Evolutionary conservation across 805 yeast genomes (phyloP).

Genomic region (Ogataea allantospora): DNA sequence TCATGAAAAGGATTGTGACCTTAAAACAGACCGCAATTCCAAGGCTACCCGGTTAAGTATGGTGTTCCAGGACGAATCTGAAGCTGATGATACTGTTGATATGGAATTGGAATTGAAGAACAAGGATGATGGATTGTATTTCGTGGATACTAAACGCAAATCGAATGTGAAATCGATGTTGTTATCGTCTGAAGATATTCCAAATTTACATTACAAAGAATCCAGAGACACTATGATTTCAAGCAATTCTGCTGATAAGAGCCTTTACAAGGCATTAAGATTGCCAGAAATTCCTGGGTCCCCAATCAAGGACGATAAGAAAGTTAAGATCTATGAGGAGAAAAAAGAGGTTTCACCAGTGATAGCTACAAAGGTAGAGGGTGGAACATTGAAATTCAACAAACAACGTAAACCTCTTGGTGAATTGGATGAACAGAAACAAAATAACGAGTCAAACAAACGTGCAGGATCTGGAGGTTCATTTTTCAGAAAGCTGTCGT

Average conservation of each 20-base stretch:
- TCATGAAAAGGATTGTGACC: slow-evolving; percentile 27
- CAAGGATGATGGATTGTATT: slow-evolving; percentile 27
- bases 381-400: slow-evolving; percentile 16
- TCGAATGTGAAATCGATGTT: slow-evolving; percentile 30
- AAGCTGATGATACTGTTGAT: slow-evolving; percentile 25
- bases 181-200: slow-evolving; percentile 18
- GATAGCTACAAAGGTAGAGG: slow-evolving; percentile 13
- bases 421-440: slow-evolving; percentile 18
- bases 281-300: slow-evolving; percentile 47
- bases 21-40: slow-evolving; percentile 17
- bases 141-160: slow-evolving; percentile 35
- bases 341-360: slow-evolving; percentile 3
- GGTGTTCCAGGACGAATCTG: slow-evolving; percentile 26
- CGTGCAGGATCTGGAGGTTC: slow-evolving; percentile 22
- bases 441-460: slow-evolving; percentile 16
- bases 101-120: slow-evolving; percentile 19
- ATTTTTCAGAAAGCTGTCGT: slow-evolving; percentile 49
- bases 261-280: slow-evolving; percentile 45
- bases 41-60: slow-evolving; percentile 30
- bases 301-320: slow-evolving; percentile 32
- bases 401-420: slow-evolving; percentile 30
- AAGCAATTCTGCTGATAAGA: slow-evolving; percentile 34
- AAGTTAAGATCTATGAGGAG: slow-evolving; percentile 25
- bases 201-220: slow-evolving; percentile 26
- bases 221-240: slow-evolving; percentile 45